Evolutionary conservation across 2,329 filamentous ascomycete genomes (phyloP).

Genomic region (Cytospora mali): DNA sequence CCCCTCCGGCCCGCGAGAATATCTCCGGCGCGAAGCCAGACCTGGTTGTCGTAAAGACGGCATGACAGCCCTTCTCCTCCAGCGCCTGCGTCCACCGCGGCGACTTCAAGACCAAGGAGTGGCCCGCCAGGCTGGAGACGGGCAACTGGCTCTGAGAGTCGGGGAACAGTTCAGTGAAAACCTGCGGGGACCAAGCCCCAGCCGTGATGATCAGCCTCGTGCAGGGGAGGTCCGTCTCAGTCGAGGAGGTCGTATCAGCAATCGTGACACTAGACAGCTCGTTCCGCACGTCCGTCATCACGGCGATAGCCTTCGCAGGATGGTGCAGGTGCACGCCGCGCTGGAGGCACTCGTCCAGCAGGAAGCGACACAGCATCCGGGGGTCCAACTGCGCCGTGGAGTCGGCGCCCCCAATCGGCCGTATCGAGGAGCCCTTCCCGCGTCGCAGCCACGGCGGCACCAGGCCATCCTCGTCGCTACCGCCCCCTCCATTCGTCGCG

Average conservation of each 20-base stretch:
- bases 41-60: constrained; percentile 66
- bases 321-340: constrained; percentile 68
- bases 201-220: constrained; percentile 67
- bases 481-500: constrained; percentile 20
- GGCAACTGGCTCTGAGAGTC: constrained; percentile 54
- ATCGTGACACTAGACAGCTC: constrained; percentile 57
- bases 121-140: constrained; percentile 66
- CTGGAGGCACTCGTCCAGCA: constrained; percentile 59
- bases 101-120: constrained; percentile 69
- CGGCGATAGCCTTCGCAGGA: constrained; percentile 58
- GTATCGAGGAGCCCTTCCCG: constrained; percentile 56
- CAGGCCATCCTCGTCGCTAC: constrained; percentile 29
- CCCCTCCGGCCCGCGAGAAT: constrained; percentile 66
- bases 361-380: constrained; percentile 63
- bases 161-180: constrained; percentile 69
- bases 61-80: constrained; percentile 59
- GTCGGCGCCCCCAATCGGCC: constrained; percentile 62
- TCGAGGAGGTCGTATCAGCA: constrained; percentile 44
- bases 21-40: constrained; percentile 69
- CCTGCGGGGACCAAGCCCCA: constrained; percentile 70
- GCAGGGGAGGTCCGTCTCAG: constrained; percentile 60
- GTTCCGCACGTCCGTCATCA: constrained; percentile 54
- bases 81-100: constrained; percentile 53
- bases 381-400: constrained; percentile 72
- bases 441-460: constrained; percentile 61